phyloP scores from a whole-genome alignment of 2,329 filamentous ascomycete genomes.

The Ceratocystis variospora region DNA sequence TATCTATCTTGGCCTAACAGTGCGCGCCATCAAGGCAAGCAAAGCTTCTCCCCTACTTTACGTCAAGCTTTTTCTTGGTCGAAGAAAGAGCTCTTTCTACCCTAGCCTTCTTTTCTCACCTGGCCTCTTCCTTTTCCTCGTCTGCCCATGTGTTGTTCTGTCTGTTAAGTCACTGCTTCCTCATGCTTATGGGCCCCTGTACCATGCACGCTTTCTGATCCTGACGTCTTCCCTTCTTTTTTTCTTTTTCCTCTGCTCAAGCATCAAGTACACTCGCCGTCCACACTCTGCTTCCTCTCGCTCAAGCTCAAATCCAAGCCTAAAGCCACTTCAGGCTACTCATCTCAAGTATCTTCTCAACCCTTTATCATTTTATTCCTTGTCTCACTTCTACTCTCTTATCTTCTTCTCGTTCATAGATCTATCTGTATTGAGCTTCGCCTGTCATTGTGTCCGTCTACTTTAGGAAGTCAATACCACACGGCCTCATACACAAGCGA shows the following conservation, averaged over 20 bases:
- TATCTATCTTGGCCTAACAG: too few species aligned
- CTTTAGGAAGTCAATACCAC: too few species aligned
- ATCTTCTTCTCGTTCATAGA: background rate
- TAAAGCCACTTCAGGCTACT: background rate
- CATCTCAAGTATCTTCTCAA: background rate
- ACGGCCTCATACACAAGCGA: too few species aligned
- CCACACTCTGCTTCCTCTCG: background rate
- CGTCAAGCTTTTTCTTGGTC: too few species aligned
- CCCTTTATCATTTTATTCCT: background rate
- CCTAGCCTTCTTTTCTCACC: background rate
- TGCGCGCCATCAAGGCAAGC: too few species aligned
- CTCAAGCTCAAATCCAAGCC: background rate
- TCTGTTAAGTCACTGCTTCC: background rate
- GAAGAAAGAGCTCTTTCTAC: background rate
- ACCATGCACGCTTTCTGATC: background rate
- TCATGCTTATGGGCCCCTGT: background rate
- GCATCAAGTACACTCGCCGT: background rate
- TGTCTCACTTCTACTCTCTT: background rate
- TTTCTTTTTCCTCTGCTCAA: background rate
- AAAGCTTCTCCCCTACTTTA: too few species aligned
- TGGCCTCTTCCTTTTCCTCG: background rate
- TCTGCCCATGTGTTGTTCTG: background rate
- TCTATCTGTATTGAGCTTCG: too few species aligned
- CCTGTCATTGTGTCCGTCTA: too few species aligned
- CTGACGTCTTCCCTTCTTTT: background rate